Evolutionary conservation across 345 rosid genomes (phyloP).

Genomic region (Arabidopsis suecica): DNA sequence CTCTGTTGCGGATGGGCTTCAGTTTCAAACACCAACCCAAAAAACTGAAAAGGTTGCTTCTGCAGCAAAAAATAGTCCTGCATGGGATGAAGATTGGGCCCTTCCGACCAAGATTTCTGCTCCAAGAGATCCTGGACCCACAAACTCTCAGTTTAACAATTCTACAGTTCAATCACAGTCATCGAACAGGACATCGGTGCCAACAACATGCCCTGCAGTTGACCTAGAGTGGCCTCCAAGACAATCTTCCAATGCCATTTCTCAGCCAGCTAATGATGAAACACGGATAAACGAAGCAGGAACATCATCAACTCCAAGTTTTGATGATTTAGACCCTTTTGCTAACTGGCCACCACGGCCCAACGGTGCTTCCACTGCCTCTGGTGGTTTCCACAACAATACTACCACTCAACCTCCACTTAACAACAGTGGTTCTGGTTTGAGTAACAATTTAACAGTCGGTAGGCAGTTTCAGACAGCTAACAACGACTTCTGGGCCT

Average conservation of each 20-base stretch:
- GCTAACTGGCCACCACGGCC: conserved; percentile 88
- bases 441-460: conserved; percentile 43
- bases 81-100: conserved; percentile 98
- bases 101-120: conserved; percentile 48
- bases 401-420: conserved; percentile 42
- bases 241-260: conserved; percentile 45
- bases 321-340: conserved; percentile 88
- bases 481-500: conserved; percentile 58
- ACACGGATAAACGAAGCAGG: conserved; percentile 48
- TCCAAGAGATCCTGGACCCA: conserved; percentile 35
- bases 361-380: conserved; percentile 35
- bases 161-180: conserved; percentile 48
- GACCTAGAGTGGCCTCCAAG: conserved; percentile 94
- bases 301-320: conserved; percentile 51
- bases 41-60: conserved; percentile 53
- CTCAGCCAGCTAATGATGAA: conserved; percentile 47
- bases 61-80: conserved; percentile 51
- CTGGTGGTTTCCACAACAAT: conserved; percentile 27
- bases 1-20: conserved; percentile 51
- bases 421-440: conserved; percentile 50
- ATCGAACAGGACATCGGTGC: conserved; percentile 49
- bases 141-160: conserved; percentile 49
- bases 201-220: conserved; percentile 63
- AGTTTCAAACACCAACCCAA: conserved; percentile 56
- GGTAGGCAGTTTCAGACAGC: conserved; percentile 41